Base-by-base conservation (phyloP, 371 early-diverging fungal species). In the Batkoa obscura region DNA sequence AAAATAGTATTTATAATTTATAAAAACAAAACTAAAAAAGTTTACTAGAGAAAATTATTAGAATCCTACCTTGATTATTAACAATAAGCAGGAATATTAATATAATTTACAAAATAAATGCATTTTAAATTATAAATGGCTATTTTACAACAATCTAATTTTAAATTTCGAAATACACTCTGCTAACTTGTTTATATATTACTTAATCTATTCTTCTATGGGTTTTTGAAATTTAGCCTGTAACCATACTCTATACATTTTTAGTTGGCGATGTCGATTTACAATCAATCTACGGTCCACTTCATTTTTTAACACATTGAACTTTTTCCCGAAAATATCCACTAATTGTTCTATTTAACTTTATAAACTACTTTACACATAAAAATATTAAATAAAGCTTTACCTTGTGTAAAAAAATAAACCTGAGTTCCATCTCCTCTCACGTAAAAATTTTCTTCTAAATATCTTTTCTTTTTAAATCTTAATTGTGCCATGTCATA, bases 161-260 rank as follows among this genome's bases (percentile, higher is more conserved):
- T n/a, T n/a, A n/a, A n/a, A n/a, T n/a, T n/a, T n/a, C n/a, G n/a
- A n/a, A n/a, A n/a, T n/a, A n/a, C n/a, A n/a, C n/a, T n/a, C n/a
- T n/a, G n/a, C n/a, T n/a, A n/a, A n/a, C n/a, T n/a, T n/a, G n/a
- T n/a, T n/a, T n/a, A n/a, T n/a, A n/a, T n/a, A n/a, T n/a, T n/a
- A n/a, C n/a, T n/a, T n/a, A n/a, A n/a, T n/a, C n/a, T n/a, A n/a
- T n/a, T n/a, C 15, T 50, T 6, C 17, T 6, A 34, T 13, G 6
- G 50, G 3, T n/a, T 34, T 50, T 8, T 31, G 13, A 50, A 95
- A 90, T 69, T 93, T 94, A 58, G 86, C 88, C 65, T 98, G 98
- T 23, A 98, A 65, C 98, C 97, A 98, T 2, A 86, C 80, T 2
- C 99, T 76, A 64, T 94, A 90, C 99, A 99, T 99, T 67, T 95